Evolutionary conservation across 257 asterid genomes (phyloP), one percentile per base, ranked within the genome.

Genomic region (Petunia secreta): DNA sequence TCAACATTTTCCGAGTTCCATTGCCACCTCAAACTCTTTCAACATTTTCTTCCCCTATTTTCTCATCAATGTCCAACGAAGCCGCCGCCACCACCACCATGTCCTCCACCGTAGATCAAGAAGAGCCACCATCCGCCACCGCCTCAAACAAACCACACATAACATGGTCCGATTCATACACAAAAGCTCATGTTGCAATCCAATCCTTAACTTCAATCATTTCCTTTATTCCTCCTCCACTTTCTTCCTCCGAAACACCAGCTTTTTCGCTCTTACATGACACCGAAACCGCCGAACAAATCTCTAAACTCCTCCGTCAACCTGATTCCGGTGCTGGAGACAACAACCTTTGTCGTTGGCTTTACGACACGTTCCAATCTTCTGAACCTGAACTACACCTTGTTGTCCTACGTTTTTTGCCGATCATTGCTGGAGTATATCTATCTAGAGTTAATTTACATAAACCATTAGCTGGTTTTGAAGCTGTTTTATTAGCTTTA

Each of bases 321-420:
- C 96, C 96, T 34, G 90, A 89, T 44, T 92, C 99, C 54, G 97
- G 98, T 78, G 86, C 90, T n/a, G 98, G 90, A 0, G 87, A 92
- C 71, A 91, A 95, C 87, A 82, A 80, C 85, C 92, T 95, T 69
- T 95, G 98, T 81, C 97, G 96, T 2, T 95, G 99, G 99, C 96
- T 95, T 44, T 95, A 93, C 88, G 98, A 95, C 81, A 93, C 99
- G 37, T 95, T 95, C 90, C 97, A 91, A 82, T 84, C 98, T 80
- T 79, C 87, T 78, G 88, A 85, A 57, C 86, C 91, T 9, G 91
- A 89, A 54, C 99, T 95, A 82, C 97, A 90, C 39, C 89, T 95
- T 25, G 93, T 90, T 54, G 98, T 95, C 80, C 97, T 93, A 86
- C 90, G 92, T 25, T 93, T 87, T 83, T 79, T 95, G 77, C 99